These are phyloP conservation scores for Penicillium coffeae DNA, from an alignment of 495 filamentous ascomycete genomes.

Conservation along the genomic window DNA sequence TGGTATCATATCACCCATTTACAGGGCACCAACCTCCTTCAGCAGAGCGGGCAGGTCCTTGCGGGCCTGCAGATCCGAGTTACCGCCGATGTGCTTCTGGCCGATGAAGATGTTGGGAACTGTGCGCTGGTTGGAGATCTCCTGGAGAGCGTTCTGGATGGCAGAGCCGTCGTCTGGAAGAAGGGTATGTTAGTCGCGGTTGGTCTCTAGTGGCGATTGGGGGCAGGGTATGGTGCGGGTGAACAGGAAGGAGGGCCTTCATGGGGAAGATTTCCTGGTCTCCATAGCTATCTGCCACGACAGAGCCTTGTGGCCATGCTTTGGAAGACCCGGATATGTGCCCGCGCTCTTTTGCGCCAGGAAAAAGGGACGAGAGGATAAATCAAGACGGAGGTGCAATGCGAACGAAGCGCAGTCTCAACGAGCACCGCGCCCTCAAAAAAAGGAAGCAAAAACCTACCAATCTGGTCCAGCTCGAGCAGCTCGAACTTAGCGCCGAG, in stretches of 20 bases:
- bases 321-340: no score
- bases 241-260: no score
- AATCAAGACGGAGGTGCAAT: no score
- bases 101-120: conserved; percentile 95
- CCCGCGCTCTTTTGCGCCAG: no score
- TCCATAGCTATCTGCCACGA: no score
- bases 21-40: conserved; percentile 63
- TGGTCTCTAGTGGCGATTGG: neutral
- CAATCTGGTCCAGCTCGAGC: conserved; percentile 81
- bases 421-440: no score
- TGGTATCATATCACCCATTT: conserved; percentile 9
- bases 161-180: conserved; percentile 67
- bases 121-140: conserved; percentile 77
- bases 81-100: conserved; percentile 89
- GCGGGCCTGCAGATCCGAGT: conserved; percentile 81
- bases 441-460: no score
- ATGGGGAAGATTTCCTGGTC: no score
- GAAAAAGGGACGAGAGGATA: neutral
- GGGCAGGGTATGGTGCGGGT: neutral
- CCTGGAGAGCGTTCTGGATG: conserved; percentile 76
- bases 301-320: conserved; percentile 3
- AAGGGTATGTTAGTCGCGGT: neutral
- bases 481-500: conserved; percentile 67
- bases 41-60: conserved; percentile 55
- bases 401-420: no score